Evolutionary conservation across 2,329 filamentous ascomycete species (phyloP), one percentile per base, ranked within the genome.

Genomic region (Penicillium oxalicum): DNA sequence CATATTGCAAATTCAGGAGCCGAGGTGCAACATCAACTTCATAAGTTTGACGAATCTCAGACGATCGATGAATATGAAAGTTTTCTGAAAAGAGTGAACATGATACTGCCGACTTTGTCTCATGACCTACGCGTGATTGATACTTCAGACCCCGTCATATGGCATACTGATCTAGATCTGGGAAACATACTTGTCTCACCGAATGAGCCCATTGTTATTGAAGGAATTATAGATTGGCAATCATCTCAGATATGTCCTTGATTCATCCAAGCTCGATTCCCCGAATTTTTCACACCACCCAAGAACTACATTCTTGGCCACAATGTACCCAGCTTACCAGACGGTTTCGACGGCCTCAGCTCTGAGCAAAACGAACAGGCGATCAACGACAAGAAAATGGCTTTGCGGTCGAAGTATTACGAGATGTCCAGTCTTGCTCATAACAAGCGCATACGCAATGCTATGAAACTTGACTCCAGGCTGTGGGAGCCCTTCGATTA

Each of bases 221-320:
- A 56, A 47, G 53, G 56, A 11, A 54, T 62, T 12, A 61, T 64
- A 29, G 58, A 63, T 39, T 64, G 58, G 61, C 56, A 62, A 28
- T 61, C 57, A 34, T 12, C 54, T 27, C 47, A 51, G 12, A 24
- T 53, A 24, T 42, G 44, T 13, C 63, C 63, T 37, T 25, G 59
- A 26, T 60, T 64, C 29, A 34, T 59, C 28, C 60, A 63, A 26
- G 48, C 54, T 36, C 52, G 18, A 8, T 60, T 62, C 18, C 55
- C 58, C 0, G 49, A 54, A 1, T 63, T 63, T 26, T 46, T 61
- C 2, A 40, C 32, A 18, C 52, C 52, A 26, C 56, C 58, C 2
- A 56, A 57, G 9, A 28, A 44, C 12, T 62, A 61, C 49, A 53
- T 8, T 6, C 18, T 39, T 1, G 59, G 59, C 6, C 18, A 37